Evolutionary conservation across 2,329 filamentous ascomycete genomes (phyloP), one percentile per base, ranked within the genome.

Genomic region (Botrytis aclada): DNA sequence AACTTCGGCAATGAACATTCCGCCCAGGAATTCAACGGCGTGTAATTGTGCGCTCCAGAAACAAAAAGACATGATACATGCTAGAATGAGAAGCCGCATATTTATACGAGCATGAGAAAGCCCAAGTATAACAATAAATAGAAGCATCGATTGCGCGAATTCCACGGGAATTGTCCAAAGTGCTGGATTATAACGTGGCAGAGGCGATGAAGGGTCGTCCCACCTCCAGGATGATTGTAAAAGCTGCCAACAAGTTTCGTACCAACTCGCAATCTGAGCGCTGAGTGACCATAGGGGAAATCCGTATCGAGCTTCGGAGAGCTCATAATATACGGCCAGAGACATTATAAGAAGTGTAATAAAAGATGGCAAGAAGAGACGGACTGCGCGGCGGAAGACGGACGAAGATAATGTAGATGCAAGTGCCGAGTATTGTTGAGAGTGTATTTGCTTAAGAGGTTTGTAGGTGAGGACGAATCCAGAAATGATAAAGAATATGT

Each of bases 401-500:
- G 84, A 84, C 5, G 84, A 86, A 0, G 84, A 82, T 6, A 87
- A 80, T 3, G 83, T 82, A 6, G 80, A 78, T 71, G 81, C 81
- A 69, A 83, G 82, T 14, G 80, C 79, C 25, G 81, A 80, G 69
- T 80, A 79, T 72, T 84, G 80, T 56, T 82, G 80, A 16, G 80
- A 77, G 71, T 83, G 84, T 12, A 85, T 81, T 45, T 82, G 80
- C 70, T 82, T 81, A 39, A 86, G 77, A 3, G 85, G 83, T 74
- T 84, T 84, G 75, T 83, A 82, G 12, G 84, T 82, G 34, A 87
- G 81, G 4, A 83, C 85, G 74, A 84, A 86, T 54, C 85, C 85
- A 1, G 85, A 86, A 51, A 87, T 84, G 75, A 86, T 82, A 78
- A 86, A 86, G 78, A 87, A 86, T 64, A 87, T 82, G 76, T 85